Evolutionary conservation across 768 basidiomycete genomes (phyloP), one percentile per base, ranked within the genome.

Genomic region (Hygrocybe coccinea): DNA sequence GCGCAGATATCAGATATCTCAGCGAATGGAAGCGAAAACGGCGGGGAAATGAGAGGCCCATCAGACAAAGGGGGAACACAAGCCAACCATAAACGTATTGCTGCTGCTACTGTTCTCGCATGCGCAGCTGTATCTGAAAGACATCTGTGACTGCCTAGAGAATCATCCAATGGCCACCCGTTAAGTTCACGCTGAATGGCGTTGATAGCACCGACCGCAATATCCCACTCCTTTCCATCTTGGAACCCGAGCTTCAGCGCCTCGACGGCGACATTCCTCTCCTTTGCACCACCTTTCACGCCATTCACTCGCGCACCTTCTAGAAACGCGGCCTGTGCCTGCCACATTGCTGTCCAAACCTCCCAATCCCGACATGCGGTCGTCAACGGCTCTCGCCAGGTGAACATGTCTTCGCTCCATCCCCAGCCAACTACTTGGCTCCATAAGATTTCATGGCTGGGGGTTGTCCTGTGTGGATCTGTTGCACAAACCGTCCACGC

Each of bases 391-490:
- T 63, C 61, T 54, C 72, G 65, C 55, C 79, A 56, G 46, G 71
- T 72, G n/a, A 79, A 63, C 7, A 85, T 61, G 29, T 87, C 83
- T 0, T 76, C 75, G 15, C 73, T 76, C 89, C 92, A 95, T 0
- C 77, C 82, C 84, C 87, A 89, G 2, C 81, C 84, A n/a, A 75
- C 70, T 9, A 95, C 74, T 63, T 93, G 91, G 54, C 86, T 90
- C 95, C 95, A 98, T 8, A 88, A 70, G 48, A 97, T 83, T 52
- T 90, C 91, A 68, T 98, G 95, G 7, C 76, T 77, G 0, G 92
- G 92, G 2, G 84, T 87, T 6, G 92, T 95, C 53, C 78, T 76
- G 65, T 98, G 95, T 5, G 95, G 95, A 64, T 98, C 89, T n/a
- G 83, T 79, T 0, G 93, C 91, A 61, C 91, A 95, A 2, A 81